Evolutionary conservation across 1,284 basidiomycete genomes (phyloP), one percentile per base, ranked within the genome.

Genomic region (Pseudozyma flocculosa): DNA sequence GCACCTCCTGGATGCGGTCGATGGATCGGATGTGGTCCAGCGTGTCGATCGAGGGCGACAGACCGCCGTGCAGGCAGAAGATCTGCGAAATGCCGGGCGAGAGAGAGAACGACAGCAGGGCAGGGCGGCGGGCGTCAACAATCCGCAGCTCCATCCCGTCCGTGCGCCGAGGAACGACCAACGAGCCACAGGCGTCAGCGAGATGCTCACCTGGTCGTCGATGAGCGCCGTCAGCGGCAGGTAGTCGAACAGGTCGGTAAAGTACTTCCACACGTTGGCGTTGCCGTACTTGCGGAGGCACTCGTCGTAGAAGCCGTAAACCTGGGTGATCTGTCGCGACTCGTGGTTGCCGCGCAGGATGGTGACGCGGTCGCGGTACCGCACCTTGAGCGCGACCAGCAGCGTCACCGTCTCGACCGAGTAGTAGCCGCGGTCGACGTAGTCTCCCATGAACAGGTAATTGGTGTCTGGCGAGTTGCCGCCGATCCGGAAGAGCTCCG

Each of bases 401-500:
- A 98, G 84, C 18, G 93, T 96, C 69, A 99, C 93, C 1, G 94
- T 98, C 82, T 99, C 94, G 48, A 99, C 95, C 17, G 92, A 96
- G 83, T 98, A 98, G 83, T 97, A 98, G 24, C 94, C 94, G 76
- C 95, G 87, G 83, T 98, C 95, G 70, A 98, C 95, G 78, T 97
- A 98, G 83, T 99, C 94, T 41, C 95, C 95, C 95, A 99, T 99
- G 84, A 99, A 99, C 70, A 99, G 88, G 81, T 99, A 99, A 82
- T 98, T 99, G 62, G 95, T 97, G 82, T 98, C 95, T 54, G 94
- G 95, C 40, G 93, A 97, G 83, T 97, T 97, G 58, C 94, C 95
- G 48, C 95, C 94, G 79, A 99, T 98, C 51, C 93, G 88, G 83
- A 99, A 99, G 42, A 99, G 87, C 80, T 98, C 95, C 58, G 92